These are phyloP conservation scores for Myxozyma nipponensis DNA, from an alignment of 805 yeast species.

Conservation along the genomic window DNA sequence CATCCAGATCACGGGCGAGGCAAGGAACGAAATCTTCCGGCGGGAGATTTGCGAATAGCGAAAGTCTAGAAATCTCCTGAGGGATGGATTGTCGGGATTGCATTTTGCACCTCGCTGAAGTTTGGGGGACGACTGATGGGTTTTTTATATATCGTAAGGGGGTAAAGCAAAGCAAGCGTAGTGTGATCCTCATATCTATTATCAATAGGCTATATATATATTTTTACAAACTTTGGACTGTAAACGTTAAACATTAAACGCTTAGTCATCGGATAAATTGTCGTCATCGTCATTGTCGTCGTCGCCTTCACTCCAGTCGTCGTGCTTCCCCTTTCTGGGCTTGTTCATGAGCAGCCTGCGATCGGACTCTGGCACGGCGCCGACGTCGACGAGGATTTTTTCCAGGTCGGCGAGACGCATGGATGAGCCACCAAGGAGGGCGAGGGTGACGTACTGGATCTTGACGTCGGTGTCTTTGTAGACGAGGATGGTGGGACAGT, in stretches of 20 bases:
- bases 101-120: no score
- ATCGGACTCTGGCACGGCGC: constrained; percentile 65
- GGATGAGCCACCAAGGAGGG: constrained; percentile 79
- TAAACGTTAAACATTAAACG: background rate
- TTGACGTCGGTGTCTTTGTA: constrained; percentile 75
- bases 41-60: no score
- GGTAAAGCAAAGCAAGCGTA: no score
- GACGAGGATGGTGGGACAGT: constrained; percentile 86
- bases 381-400: constrained; percentile 58
- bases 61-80: no score
- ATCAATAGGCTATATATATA: no score
- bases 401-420: constrained; percentile 70
- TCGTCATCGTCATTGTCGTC: constrained; percentile 4
- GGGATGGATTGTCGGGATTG: no score
- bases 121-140: no score
- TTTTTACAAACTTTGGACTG: background rate
- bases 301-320: constrained; percentile 8
- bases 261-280: background rate
- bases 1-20: no score
- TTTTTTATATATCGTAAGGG: no score
- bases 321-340: constrained; percentile 10
- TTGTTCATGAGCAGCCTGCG: constrained; percentile 52
- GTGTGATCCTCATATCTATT: no score
- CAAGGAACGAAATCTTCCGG: no score
- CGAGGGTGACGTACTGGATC: constrained; percentile 75